Evolutionary conservation across 257 asterid genomes (phyloP).

Genomic region (Rehmannia glutinosa): DNA sequence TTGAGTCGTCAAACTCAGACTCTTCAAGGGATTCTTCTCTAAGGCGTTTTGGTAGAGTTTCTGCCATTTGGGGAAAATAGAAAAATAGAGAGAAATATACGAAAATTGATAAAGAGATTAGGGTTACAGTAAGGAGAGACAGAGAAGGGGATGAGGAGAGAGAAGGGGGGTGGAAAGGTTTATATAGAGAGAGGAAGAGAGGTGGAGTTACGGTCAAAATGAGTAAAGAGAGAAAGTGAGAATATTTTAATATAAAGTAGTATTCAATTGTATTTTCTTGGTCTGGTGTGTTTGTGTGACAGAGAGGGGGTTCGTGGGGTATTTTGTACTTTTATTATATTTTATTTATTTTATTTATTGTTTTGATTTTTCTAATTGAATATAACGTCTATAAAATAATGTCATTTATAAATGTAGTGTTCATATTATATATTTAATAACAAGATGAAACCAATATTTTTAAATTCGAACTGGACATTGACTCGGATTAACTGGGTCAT

Average conservation of each 20-base stretch:
- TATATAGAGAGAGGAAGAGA: slow-evolving; percentile 36
- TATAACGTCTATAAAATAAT: no score
- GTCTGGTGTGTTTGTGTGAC: not conserved
- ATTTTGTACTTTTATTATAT: no score
- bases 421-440: no score
- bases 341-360: no score
- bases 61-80: slow-evolving; percentile 62
- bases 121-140: slow-evolving; percentile 8
- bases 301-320: no score
- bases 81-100: not conserved
- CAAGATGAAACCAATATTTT: no score
- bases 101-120: not conserved
- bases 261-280: not conserved
- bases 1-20: slow-evolving; percentile 8
- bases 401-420: no score
- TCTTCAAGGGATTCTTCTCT: slow-evolving; percentile 39
- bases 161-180: slow-evolving; percentile 49
- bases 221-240: slow-evolving; percentile 29
- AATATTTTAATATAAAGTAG: slow-evolving; percentile 9
- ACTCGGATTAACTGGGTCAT: no score
- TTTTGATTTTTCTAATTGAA: no score
- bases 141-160: slow-evolving; percentile 48
- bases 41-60: slow-evolving; percentile 55
- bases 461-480: no score
- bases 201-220: slow-evolving; percentile 43